Evolutionary conservation across 2,329 filamentous ascomycete species (phyloP), one percentile per base, ranked within the genome.

Genomic region (Talaromyces sp.): DNA sequence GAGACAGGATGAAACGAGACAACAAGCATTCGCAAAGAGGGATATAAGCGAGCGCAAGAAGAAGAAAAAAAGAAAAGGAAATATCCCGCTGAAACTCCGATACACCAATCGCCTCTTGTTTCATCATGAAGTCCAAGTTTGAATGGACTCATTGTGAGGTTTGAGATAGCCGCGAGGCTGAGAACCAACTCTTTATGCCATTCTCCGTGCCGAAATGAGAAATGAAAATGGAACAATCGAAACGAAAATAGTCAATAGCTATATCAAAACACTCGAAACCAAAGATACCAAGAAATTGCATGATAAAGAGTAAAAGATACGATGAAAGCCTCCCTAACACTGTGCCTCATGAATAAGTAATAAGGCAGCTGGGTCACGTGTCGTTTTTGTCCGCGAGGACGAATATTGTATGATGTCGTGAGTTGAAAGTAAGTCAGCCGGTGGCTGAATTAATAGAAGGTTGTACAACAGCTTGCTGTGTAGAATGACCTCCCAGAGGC

Each of bases 321-420:
- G 38, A 58, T 65, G 62, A 61, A 61, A 65, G 10, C 45, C 10
- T 58, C 51, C 51, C 38, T 31, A 34, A 25, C 43, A 47, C 65
- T 58, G 36, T 22, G 53, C 19, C 53, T 15, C 19, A 11, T 56
- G 1, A 10, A 17, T 56, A 1, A 22, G 7, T 11, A n/a, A 56
- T 25, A 25, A 34, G 45, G 43, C n/a, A 43, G 3, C 17, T 29
- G 17, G 27, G 22, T 34, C 54, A 58, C 40, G 66, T 67, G 66
- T 63, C 58, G 63, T 51, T 65, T 68, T 63, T 67, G 76, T 77
- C 75, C 75, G 73, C 68, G 74, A 76, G 76, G 75, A 78, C 75
- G 36, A 51, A 58, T 43, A 58, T 53, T 62, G 53, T 66, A 66
- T 66, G 34, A 58, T 31, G 40, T 58, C 54, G 64, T 58, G 19